A percentile compares a stretch with the other conserved stretches of the same genome.
Conservation (phyloP, 1,139 yeast species). For the Scheffersomyces illinoinensis region DNA sequence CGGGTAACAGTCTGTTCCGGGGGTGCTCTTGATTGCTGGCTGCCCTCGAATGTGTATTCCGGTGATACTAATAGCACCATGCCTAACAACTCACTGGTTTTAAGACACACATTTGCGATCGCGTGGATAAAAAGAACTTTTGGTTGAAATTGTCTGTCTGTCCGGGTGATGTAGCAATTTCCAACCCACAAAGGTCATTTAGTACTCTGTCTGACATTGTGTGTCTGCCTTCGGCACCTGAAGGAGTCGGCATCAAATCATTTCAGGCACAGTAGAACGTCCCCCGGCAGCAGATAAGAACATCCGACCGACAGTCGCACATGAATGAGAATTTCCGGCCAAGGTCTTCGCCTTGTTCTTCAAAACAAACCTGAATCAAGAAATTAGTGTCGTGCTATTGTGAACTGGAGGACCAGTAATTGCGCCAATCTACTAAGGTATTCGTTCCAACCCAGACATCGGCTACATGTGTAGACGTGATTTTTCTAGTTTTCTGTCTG, state of each 20-base stretch:
- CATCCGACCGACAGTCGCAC: not conserved
- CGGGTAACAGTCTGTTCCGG: not conserved
- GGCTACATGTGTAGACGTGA: not conserved
- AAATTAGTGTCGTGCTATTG: not conserved
- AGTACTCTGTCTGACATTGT: no score
- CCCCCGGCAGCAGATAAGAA: not conserved
- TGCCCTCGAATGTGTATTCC: not conserved
- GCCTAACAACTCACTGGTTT: not conserved
- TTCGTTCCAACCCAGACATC: not conserved
- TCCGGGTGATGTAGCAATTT: not conserved
- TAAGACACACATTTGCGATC: not conserved
- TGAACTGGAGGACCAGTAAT: not conserved
- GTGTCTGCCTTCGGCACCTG: not conserved
- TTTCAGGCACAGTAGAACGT: not conserved
- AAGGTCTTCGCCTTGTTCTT: not conserved
- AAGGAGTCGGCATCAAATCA: not conserved
- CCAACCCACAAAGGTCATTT: no score
- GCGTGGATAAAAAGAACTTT: not conserved
- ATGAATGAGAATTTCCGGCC: not conserved
- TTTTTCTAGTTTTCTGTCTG: not conserved
- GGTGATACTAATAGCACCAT: not conserved
- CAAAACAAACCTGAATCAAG: not conserved
- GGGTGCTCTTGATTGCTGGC: not conserved
- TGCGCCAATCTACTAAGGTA: no score
- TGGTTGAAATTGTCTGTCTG: not conserved